Evolutionary conservation across 1,139 yeast genomes (phyloP).

Genomic region (Taphrina pruni): DNA sequence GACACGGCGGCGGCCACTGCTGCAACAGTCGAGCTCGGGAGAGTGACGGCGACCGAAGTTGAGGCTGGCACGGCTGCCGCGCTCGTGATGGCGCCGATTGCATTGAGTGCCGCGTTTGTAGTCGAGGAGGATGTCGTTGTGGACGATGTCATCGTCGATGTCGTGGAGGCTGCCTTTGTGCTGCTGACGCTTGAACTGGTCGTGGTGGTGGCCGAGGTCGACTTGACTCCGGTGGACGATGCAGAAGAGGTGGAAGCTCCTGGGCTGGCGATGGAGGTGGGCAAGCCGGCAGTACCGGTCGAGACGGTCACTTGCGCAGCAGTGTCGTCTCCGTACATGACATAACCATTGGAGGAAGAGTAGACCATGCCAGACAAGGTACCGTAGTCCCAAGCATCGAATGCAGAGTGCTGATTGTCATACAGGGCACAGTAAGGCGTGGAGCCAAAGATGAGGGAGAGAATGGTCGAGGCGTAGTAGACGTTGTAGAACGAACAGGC

Average conservation of each 20-base stretch:
- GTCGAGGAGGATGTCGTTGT: background rate
- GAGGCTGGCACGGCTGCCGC: background rate
- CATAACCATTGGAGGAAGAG: conserved; percentile 16
- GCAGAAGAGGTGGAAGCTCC: background rate
- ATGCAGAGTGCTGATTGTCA: conserved; percentile 12
- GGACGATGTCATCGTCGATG: background rate
- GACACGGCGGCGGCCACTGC: background rate
- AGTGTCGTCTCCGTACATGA: conserved; percentile 16
- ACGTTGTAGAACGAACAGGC: conserved; percentile 22
- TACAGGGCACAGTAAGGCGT: conserved; percentile 21
- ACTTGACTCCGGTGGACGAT: background rate
- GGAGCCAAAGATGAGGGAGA: background rate
- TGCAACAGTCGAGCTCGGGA: conserved; percentile 12
- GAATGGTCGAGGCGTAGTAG: conserved; percentile 4
- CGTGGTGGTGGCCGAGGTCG: conserved; percentile 9
- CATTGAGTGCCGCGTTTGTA: background rate
- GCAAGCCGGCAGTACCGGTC: conserved; percentile 6
- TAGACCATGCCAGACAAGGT: background rate
- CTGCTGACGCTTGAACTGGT: background rate
- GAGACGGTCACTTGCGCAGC: conserved; percentile 18
- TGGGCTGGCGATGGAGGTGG: conserved; percentile 5
- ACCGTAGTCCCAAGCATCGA: conserved; percentile 4
- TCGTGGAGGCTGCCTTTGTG: conserved; percentile 19
- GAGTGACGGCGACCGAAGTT: background rate
- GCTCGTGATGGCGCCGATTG: background rate